Conservation (phyloP, 2,329 filamentous ascomycete genomes). For the Nigrospora sphaerica region DNA sequence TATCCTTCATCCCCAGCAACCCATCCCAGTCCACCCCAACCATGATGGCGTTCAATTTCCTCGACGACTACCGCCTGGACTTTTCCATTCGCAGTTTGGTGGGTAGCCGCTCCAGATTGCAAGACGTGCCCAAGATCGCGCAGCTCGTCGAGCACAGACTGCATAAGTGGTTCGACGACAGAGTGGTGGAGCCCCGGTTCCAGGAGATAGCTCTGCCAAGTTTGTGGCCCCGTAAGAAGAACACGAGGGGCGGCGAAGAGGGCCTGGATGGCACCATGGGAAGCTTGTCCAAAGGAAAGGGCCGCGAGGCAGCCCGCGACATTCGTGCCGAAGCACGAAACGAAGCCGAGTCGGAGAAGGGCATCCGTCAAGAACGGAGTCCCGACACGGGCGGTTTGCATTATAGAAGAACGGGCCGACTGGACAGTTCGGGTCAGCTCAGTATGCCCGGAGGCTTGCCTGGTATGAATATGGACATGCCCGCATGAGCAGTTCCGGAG, state of each 20-base stretch:
- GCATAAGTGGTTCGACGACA: conserved; percentile 83
- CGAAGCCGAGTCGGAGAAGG: conserved; percentile 38
- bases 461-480: conserved; percentile 22
- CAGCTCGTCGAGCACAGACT: conserved; percentile 74
- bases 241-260: conserved; percentile 67
- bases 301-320: conserved; percentile 45
- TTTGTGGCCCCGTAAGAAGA: conserved; percentile 78
- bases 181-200: conserved; percentile 78
- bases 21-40: conserved; percentile 65
- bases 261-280: conserved; percentile 33
- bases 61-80: conserved; percentile 80
- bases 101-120: conserved; percentile 69
- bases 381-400: conserved; percentile 21
- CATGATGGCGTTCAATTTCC: conserved; percentile 89
- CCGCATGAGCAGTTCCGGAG: too few relatives aligned
- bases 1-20: conserved; percentile 82
- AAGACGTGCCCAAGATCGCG: conserved; percentile 84
- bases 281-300: conserved; percentile 46
- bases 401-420: conserved; percentile 31
- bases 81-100: conserved; percentile 75
- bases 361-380: conserved; percentile 24
- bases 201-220: conserved; percentile 80
- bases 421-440: conserved; percentile 24
- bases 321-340: conserved; percentile 42
- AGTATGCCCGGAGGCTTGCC: conserved; percentile 42